Conservation (phyloP, 257 asterid genomes). For the Jacaranda copaia region DNA sequence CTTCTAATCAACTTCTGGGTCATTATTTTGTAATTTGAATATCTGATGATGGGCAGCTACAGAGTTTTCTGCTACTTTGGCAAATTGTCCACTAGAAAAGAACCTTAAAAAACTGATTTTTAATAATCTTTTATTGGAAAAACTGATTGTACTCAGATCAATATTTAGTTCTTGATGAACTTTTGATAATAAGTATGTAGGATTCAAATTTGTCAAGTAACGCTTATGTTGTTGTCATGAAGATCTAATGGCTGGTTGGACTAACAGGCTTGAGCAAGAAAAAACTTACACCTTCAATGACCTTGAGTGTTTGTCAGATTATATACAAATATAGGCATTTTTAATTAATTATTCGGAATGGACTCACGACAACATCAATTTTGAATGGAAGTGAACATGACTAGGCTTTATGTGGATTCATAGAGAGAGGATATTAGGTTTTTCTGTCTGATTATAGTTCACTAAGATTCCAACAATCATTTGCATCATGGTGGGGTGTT, state of each 20-base stretch:
- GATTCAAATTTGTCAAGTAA: background rate
- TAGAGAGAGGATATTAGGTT: no score
- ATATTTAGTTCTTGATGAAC: background rate
- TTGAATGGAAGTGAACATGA: background rate
- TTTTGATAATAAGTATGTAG: background rate
- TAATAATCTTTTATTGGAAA: background rate
- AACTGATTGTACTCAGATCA: background rate
- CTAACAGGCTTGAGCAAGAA: background rate
- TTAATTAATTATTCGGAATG: background rate
- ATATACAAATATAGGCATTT: background rate
- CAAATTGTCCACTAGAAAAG: background rate
- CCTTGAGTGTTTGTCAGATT: background rate
- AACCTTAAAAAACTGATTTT: background rate
- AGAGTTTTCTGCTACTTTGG: background rate
- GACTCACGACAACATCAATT: background rate
- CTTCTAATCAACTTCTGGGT: conserved; percentile 11
- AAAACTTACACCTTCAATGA: background rate
- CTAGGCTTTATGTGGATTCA: no score
- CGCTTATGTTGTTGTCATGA: background rate
- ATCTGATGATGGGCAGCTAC: background rate
- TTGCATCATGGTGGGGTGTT: no score
- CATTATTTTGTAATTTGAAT: conserved; percentile 3
- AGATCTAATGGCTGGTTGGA: background rate
- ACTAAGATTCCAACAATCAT: no score
- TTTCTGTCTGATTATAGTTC: no score